Conservation (phyloP, 2,329 filamentous ascomycete species). For the Stachybotrys chlorohalonatus region DNA sequence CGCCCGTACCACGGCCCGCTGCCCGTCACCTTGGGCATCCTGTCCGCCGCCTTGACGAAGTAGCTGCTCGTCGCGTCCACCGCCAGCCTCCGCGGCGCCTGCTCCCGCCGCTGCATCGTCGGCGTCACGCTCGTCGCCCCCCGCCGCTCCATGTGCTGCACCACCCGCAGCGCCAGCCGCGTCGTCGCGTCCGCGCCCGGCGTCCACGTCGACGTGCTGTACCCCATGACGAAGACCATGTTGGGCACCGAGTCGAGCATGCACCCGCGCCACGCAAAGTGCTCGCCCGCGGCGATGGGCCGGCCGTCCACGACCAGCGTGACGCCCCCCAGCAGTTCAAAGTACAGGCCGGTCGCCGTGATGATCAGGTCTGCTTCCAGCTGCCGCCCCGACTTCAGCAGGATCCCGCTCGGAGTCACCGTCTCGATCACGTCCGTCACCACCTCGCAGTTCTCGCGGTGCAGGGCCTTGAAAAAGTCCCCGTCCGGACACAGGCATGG, state of each 20-base stretch:
- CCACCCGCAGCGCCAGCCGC: slow-evolving; percentile 37
- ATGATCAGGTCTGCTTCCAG: slow-evolving; percentile 59
- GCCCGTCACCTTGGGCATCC: slow-evolving; percentile 26
- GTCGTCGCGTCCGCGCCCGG: slow-evolving; percentile 49
- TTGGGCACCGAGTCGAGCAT: slow-evolving; percentile 64
- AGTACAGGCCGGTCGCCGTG: slow-evolving; percentile 57
- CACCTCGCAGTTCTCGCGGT: slow-evolving; percentile 32
- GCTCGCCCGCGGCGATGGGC: slow-evolving; percentile 34
- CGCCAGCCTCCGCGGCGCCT: slow-evolving; percentile 14
- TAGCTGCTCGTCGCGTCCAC: slow-evolving; percentile 22
- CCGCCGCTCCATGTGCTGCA: slow-evolving; percentile 42
- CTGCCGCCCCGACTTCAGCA: slow-evolving; percentile 35
- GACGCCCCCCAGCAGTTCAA: slow-evolving; percentile 47
- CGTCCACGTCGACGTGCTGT: slow-evolving; percentile 59
- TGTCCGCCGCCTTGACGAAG: slow-evolving; percentile 23
- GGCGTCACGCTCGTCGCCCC: slow-evolving; percentile 37
- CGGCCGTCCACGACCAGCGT: slow-evolving; percentile 44
- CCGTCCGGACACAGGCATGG: slow-evolving; percentile 56
- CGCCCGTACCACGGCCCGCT: slow-evolving; percentile 26
- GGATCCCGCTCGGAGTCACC: slow-evolving; percentile 37
- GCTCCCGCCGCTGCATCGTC: slow-evolving; percentile 16
- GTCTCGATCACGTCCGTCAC: slow-evolving; percentile 44
- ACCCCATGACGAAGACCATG: slow-evolving; percentile 51
- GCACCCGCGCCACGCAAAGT: slow-evolving; percentile 53
- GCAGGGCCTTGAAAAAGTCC: slow-evolving; percentile 45